Conservation (phyloP, 2,329 filamentous ascomycete species). For the Nigrospora osmanthi region DNA sequence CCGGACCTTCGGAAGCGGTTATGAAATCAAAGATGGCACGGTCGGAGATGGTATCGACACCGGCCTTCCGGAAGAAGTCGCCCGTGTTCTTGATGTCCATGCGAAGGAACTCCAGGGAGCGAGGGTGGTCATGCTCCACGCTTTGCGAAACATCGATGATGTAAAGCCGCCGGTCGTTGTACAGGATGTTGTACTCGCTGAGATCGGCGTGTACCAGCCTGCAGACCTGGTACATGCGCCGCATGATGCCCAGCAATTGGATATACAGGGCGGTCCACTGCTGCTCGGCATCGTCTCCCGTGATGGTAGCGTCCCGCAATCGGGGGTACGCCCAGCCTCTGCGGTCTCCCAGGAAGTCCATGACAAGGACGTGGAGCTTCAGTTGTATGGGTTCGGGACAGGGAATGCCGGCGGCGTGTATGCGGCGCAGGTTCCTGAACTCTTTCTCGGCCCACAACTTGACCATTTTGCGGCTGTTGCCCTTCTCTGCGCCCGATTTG, state of each 20-base stretch:
- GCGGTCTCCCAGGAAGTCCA: conserved; percentile 84
- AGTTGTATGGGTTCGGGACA: conserved; percentile 85
- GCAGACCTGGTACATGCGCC: conserved; percentile 87
- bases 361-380: conserved; percentile 89
- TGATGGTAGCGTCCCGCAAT: conserved; percentile 75
- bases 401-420: conserved; percentile 77
- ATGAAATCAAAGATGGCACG: conserved; percentile 80
- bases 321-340: conserved; percentile 85
- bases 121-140: conserved; percentile 92
- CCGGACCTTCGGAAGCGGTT: conserved; percentile 50
- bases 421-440: conserved; percentile 83
- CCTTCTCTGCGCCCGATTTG: conserved; percentile 84
- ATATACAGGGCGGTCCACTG: conserved; percentile 76
- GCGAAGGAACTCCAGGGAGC: conserved; percentile 84
- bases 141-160: conserved; percentile 98
- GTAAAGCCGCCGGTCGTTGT: conserved; percentile 73
- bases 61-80: conserved; percentile 84
- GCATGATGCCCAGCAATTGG: conserved; percentile 82
- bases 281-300: conserved; percentile 57
- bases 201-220: conserved; percentile 90
- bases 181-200: conserved; percentile 96
- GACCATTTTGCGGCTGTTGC: conserved; percentile 93
- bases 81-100: conserved; percentile 98
- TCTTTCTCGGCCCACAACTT: conserved; percentile 99
- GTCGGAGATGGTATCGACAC: conserved; percentile 74